phyloP scores from a whole-genome alignment of 208 protist genomes.

The Entamoeba histolytica region DNA sequence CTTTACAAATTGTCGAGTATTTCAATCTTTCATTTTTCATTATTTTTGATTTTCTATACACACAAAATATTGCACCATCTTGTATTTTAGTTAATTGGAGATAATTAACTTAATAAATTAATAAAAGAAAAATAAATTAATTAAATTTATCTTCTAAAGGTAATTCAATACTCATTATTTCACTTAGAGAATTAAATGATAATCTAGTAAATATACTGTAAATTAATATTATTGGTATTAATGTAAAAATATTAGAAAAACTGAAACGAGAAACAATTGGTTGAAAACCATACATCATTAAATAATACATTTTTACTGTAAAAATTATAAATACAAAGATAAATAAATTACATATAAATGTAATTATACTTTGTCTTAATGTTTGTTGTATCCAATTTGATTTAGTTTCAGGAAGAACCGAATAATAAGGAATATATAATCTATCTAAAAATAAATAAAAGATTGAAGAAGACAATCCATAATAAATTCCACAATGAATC shows the following conservation, averaged over 20 bases:
- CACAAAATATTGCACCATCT: too few relatives aligned
- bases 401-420: not conserved
- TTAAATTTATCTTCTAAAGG: not conserved
- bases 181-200: not conserved
- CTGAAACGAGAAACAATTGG: not conserved
- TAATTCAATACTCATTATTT: not conserved
- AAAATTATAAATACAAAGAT: not conserved
- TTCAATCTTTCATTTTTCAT: too few relatives aligned
- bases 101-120: too few relatives aligned
- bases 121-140: not conserved
- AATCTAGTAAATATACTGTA: not conserved
- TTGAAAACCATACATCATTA: not conserved
- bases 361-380: not conserved
- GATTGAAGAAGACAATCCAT: not conserved
- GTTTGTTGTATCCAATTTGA: not conserved
- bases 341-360: not conserved
- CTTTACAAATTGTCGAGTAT: too few relatives aligned
- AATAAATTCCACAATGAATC: not conserved
- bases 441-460: not conserved
- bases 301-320: not conserved
- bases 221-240: not conserved
- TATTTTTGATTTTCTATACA: too few relatives aligned
- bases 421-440: not conserved
- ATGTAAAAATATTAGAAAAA: not conserved
- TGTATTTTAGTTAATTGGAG: too few relatives aligned